Evolutionary conservation across 306 rosid species (phyloP), one percentile per base, ranked within the genome.

Genomic region (Vicia villosa): DNA sequence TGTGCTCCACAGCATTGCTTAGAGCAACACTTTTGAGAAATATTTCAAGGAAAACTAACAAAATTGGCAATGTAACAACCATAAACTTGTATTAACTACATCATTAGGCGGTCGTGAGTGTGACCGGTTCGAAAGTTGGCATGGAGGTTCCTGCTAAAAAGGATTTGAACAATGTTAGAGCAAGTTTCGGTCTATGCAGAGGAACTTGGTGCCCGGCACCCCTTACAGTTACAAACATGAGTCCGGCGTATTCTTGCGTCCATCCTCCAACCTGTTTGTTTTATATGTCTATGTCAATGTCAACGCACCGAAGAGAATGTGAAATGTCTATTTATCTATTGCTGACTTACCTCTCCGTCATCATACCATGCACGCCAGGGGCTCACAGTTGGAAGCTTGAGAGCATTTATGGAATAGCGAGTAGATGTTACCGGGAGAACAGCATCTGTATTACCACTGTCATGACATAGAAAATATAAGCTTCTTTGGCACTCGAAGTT

Each of bases 201-300:
- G 98, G 90, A 63, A 93, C 98, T 85, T 93, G 97, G 19, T 90
- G 98, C 16, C 98, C 98, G 30, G 97, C 98, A 69, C 98, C 98
- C 66, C 98, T 81, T 66, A 90, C 90, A 0, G 80, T 69, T 45
- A 90, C 97, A 70, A 93, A 88, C 12, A 87, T 93, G 28, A 93
- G 82, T 46, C 98, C 98, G 24, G 34, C 84, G 69, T 93, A 93
- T 78, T 88, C 98, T 75, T 93, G 91, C 2, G 81, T 90, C 97
- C 98, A 93, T 67, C 98, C 97, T 77, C 97, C 98, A 52, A 93
- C 98, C 98, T 93, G 85, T 15, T 45, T 14, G 41, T 68, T 68
- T 68, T 65, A 36, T 24, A 60, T 30, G 63, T 36, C 22, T 37
- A 60, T 36, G 4, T 49, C 26, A 62, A 72, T 13, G 24, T 54